Evolutionary conservation across 306 rosid genomes (phyloP).

Genomic region (Vicia faba): DNA sequence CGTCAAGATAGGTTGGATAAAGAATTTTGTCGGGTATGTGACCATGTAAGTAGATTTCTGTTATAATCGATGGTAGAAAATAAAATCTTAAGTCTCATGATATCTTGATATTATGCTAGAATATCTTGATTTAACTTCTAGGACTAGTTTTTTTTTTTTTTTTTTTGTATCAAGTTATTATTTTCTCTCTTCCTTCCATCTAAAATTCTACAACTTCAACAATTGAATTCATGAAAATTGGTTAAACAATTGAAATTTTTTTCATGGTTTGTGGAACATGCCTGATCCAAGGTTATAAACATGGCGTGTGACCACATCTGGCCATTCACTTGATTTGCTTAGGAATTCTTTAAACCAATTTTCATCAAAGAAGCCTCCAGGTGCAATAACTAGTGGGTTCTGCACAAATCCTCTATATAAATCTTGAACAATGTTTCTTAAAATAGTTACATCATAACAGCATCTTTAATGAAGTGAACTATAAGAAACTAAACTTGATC

Average conservation of each 20-base stretch:
- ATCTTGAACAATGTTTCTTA: too few species aligned
- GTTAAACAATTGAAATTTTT: neutral
- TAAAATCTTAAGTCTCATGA: too few species aligned
- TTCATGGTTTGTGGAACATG: slow-evolving; percentile 23
- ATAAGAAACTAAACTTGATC: too few species aligned
- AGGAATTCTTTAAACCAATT: slow-evolving; percentile 68
- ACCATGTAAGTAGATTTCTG: slow-evolving; percentile 29
- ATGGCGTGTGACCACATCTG: slow-evolving; percentile 72
- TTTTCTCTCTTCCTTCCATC: too few species aligned
- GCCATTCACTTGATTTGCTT: slow-evolving; percentile 44
- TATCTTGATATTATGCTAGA: too few species aligned
- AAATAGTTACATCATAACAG: too few species aligned
- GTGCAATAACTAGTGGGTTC: slow-evolving; percentile 36
- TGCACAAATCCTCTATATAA: too few species aligned
- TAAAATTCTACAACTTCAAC: too few species aligned
- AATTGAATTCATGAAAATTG: neutral
- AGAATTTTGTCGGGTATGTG: slow-evolving; percentile 68
- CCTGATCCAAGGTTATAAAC: slow-evolving; percentile 95
- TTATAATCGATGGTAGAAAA: neutral
- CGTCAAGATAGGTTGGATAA: slow-evolving; percentile 65
- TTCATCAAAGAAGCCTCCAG: slow-evolving; percentile 89
- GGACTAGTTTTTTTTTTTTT: too few species aligned
- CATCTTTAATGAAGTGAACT: too few species aligned
- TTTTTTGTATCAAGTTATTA: too few species aligned
- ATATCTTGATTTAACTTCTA: too few species aligned